Evolutionary conservation across 306 rosid genomes (phyloP), one percentile per base, ranked within the genome.

Genomic region (Vigna unguiculata): DNA sequence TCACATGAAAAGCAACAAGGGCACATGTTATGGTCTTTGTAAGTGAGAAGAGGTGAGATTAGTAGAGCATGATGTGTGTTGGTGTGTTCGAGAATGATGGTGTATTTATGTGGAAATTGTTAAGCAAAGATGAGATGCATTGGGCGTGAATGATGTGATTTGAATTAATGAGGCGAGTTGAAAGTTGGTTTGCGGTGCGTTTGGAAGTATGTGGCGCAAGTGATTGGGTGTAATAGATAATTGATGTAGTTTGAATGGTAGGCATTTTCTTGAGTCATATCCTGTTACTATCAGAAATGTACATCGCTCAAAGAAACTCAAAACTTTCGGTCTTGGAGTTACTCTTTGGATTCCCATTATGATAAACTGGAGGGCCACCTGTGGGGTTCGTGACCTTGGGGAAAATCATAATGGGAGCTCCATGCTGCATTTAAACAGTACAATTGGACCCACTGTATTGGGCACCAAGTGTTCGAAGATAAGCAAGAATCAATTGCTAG

Each of bases 261-360:
- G 67, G 61, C 62, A 66, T 38, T 67, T 83, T 28, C 21, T 59
- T 59, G 78, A 78, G 86, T 60, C 78, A 83, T 61, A 49, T 75
- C 59, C 63, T 83, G 77, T 74, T 78, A 49, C 73, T 58, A 67
- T 58, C 38, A 36, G 15, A 67, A 55, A 78, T 46, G 45, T 68
- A 63, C 43, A 49, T 30, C 45, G 25, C 57, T 7, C 54, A 55
- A 79, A 78, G 45, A 32, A 70, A 45, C 47, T 57, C 48, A 38
- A 38, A 74, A 68, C 81, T 69, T 72, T 84, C 75, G 80, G 74
- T 77, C 58, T 72, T 75, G 73, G 82, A 57, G 43, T 80, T 66
- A 76, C 58, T 80, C 85, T 84, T 83, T 34, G 85, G 87, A 84
- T 84, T 84, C 87, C 85, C 77, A 72, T 73, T 59, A 73, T 70